These are phyloP conservation scores for Coccomyxa subellipsoidea DNA, from an alignment of 163 green algal species.

Conservation along the genomic window DNA sequence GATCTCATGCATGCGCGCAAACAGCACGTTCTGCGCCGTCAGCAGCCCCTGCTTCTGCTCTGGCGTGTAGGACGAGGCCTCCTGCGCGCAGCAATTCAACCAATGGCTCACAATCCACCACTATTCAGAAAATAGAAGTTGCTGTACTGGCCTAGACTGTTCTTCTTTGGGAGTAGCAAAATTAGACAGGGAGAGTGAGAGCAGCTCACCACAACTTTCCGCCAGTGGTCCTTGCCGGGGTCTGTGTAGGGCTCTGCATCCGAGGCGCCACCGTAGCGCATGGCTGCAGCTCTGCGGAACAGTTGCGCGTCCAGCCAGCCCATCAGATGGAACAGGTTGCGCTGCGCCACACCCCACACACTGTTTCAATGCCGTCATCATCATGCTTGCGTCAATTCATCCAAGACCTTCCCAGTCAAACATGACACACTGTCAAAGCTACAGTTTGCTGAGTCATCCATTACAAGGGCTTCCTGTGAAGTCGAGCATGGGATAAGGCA, in stretches of 20 bases:
- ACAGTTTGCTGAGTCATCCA: no score
- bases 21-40: background rate
- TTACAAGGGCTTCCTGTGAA: no score
- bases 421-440: no score
- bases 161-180: background rate
- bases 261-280: background rate
- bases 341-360: background rate
- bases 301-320: constrained; percentile 6
- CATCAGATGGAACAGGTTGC: constrained; percentile 12
- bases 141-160: background rate
- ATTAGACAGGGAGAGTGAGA: background rate
- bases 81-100: background rate
- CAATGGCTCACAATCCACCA: background rate
- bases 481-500: no score
- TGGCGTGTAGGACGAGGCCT: background rate
- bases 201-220: constrained; percentile 7
- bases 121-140: background rate
- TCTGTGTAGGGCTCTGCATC: background rate
- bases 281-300: background rate
- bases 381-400: no score
- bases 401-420: no score
- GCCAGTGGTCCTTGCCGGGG: background rate
- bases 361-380: no score
- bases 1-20: constrained; percentile 4
- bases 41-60: constrained; percentile 6